Base-by-base conservation (phyloP, 2,329 filamentous ascomycete genomes). In the Dactylonectria estremocensis region DNA sequence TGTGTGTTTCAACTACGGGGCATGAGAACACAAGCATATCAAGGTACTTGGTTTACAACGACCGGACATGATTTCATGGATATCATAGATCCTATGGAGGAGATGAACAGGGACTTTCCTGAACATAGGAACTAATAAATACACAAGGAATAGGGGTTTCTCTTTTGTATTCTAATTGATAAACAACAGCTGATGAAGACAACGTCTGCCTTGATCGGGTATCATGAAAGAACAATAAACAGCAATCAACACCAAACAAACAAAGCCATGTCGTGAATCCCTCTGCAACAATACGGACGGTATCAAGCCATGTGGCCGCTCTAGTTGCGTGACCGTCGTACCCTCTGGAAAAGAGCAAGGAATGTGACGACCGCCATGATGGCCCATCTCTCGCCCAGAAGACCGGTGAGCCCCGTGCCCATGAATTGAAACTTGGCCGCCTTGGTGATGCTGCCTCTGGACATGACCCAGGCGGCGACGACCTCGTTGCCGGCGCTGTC, bases 21-120 rank as follows among this genome's bases (percentile, higher is more conserved):
- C 37, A 37, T 68, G 11, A 65, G 57, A 22, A 54, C 40, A 35
- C 74, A 84, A 18, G 84, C 84, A 2, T 84, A 83, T 64, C 80
- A 80, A 61, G 82, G 80, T 2, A 84, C 83, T 0, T 83, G 77
- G 78, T 62, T 82, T 5, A 80, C 78, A 33, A 85, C 68, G 76
- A 68, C 3, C 76, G 37, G 75, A 78, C 2, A 81, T 82, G 78
- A 22, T 80, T 82, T 76, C 57, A 66, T 82, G 55, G 83, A 85
- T 64, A 72, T 83, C 10, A 82, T 82, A 3, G 71, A 76, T 22
- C 61, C 59, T 7, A 69, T 56, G n/a, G 50, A 60, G 24, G 46
- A 64, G 35, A 43, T 20, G 33, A 64, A 50, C 7, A 7, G 45
- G 22, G 14, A 35, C 33, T 52, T 57, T 52, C 20, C 20, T 52